Conservation (phyloP, 176 grass and related monocot species). For the Carex cristatella region DNA sequence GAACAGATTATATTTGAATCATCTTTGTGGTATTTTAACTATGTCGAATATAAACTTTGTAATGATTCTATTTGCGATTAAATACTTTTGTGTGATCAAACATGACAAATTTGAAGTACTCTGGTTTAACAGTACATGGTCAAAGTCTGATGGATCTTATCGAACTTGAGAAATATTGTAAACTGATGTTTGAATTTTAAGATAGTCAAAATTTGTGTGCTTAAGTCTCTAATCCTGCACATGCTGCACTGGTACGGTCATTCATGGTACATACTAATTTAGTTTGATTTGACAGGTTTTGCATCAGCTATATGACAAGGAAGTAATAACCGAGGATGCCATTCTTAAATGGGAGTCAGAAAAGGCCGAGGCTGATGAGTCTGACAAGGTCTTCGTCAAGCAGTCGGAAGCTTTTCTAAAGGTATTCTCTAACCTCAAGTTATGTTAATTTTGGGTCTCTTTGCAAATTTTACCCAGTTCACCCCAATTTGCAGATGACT, state of each 20-base stretch:
- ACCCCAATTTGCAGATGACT: background rate
- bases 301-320: constrained; percentile 56
- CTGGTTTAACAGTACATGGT: background rate
- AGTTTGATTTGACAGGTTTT: constrained; percentile 43
- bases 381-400: constrained; percentile 78
- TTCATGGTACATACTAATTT: background rate
- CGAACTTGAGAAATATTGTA: background rate
- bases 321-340: constrained; percentile 73
- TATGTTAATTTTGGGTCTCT: background rate
- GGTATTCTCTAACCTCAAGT: constrained; percentile 31
- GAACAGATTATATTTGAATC: background rate
- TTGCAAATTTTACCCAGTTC: background rate
- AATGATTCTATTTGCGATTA: background rate
- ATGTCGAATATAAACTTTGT: background rate
- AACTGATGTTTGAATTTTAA: background rate
- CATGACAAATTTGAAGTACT: background rate
- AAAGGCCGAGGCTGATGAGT: constrained; percentile 70
- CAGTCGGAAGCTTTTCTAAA: constrained; percentile 65
- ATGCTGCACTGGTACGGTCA: background rate
- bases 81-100: background rate
- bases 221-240: background rate
- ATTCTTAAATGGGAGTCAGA: constrained; percentile 80
- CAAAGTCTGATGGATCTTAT: background rate
- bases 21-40: background rate
- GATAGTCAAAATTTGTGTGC: background rate